Evolutionary conservation across 1,139 yeast genomes (phyloP), one percentile per base, ranked within the genome.

Genomic region (Blastobotrys serpentis): DNA sequence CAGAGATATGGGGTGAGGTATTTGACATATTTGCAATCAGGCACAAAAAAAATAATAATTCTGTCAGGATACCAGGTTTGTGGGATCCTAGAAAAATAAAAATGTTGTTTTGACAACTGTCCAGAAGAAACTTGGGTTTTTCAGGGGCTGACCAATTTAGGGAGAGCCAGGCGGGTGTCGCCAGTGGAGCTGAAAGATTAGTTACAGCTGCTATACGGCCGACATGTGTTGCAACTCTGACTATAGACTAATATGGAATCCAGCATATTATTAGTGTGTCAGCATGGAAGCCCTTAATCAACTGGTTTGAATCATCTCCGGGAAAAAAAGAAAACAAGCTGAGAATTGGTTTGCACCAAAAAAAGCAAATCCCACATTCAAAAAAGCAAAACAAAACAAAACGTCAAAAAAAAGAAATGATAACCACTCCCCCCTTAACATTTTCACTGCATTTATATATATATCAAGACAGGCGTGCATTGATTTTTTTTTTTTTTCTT

Each of bases 1-100:
- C n/a, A n/a, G n/a, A n/a, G 32, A 11, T 11, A 29, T 11, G 32
- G 7, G 13, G 13, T 7, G 13, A 4, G 13, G 7, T 11, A 14
- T 4, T 29, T 29, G 32, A 29, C 32, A 29, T 29, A 10, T 29
- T 29, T 29, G 32, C 32, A 29, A 29, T 29, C 32, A n/a, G n/a
- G n/a, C n/a, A n/a, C n/a, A 29, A 29, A 29, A 29, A 10, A 7
- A 29, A 10, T 29, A 11, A 4, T 14, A 29, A 11, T 10, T 14
- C 32, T 29, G 32, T 29, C 32, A 29, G 4, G 7, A 4, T 29
- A 29, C 32, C 32, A 14, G 7, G 32, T 11, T 4, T 7, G 13
- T 29, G 32, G 32, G 32, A 29, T 23, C 6, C 6, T 6, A 10
- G 26, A 10, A 10, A 23, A 10, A 10, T 6, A 10, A 10, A 23